Base-by-base conservation (phyloP, 495 filamentous ascomycete genomes). In the Niebla homalea region DNA sequence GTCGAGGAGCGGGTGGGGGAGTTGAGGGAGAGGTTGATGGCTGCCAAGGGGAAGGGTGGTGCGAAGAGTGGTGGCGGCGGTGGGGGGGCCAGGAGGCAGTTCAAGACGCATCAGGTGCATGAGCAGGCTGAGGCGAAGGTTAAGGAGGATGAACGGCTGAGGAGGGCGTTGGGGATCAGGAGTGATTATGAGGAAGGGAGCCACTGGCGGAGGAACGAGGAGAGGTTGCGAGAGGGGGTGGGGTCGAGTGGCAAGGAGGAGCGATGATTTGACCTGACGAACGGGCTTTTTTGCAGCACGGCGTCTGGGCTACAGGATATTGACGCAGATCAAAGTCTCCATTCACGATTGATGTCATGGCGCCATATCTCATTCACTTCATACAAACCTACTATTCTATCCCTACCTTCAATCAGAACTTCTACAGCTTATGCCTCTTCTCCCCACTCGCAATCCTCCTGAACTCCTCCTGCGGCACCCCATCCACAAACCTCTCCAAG, bases 81-180 rank as follows among this genome's bases (percentile, higher is more conserved):
- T 36, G 42, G 32, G 7, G 18, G 21, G 11, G 49, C 16, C 19
- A 60, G 46, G 52, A 73, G 68, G 57, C 74, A 70, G 25, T 69
- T 95, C 41, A 99, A 96, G 68, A 70, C 78, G 51, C 88, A 97
- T 70, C 87, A 95, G 66, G 89, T 97, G 21, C 92, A 99, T 76
- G 90, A 97, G 67, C 67, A 94, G 58, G 92, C 92, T 21, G 83
- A 89, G 62, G 90, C 89, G 48, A 99, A 99, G 79, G 89, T 94
- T 60, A 82, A 85, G 63, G 90, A 99, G 75, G 94, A 81, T 64
- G 89, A 96, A 72, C 72, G 84, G 65, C 70, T 97, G 62, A 68
- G 89, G 52, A 87, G 77, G 66, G 92, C 92, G 22, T 73, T 99
- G 63, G 88, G 88, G 43, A 94, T 97, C 55, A 76, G 78, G 55